phyloP scores from a whole-genome alignment of 2,329 filamentous ascomycete genomes.

The Aspergillus sp. region DNA sequence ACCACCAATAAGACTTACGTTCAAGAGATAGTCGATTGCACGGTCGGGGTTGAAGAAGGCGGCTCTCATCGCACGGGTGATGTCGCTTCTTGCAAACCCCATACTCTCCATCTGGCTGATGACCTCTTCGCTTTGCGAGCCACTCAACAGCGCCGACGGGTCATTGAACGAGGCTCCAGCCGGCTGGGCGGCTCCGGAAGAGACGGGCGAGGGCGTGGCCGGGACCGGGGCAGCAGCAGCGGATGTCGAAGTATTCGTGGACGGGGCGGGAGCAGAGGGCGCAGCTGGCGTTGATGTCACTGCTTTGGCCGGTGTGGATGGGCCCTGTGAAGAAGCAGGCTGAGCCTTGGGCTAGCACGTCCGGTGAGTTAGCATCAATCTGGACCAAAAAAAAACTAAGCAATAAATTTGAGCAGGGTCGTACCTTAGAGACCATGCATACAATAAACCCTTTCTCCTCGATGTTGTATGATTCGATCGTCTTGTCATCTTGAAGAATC shows the following conservation, averaged over 20 bases:
- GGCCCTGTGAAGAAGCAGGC: constrained; percentile 44
- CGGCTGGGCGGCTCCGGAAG: constrained; percentile 50
- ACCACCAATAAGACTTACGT: constrained; percentile 57
- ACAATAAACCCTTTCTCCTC: constrained; percentile 99
- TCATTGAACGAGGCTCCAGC: constrained; percentile 61
- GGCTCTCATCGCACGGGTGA: constrained; percentile 92
- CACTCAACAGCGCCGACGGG: constrained; percentile 83
- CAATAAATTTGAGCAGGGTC: background rate
- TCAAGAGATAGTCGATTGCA: constrained; percentile 94
- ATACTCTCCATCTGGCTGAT: constrained; percentile 95
- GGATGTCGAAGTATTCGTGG: constrained; percentile 48
- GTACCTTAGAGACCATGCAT: constrained; percentile 96
- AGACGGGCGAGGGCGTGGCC: constrained; percentile 54
- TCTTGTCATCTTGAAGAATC: constrained; percentile 97
- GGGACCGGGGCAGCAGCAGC: constrained; percentile 50
- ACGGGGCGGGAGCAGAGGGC: constrained; percentile 57
- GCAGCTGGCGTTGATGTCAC: constrained; percentile 51
- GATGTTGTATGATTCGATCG: constrained; percentile 94
- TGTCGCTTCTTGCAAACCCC: constrained; percentile 88
- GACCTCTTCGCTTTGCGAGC: constrained; percentile 77
- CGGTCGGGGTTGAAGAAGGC: constrained; percentile 97
- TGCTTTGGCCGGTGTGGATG: constrained; percentile 45
- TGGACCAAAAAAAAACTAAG: background rate
- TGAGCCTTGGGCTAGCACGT: constrained; percentile 70
- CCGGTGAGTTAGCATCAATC: constrained; percentile 26